Evolutionary conservation across 768 basidiomycete genomes (phyloP), one percentile per base, ranked within the genome.

Genomic region (Mycena alexandri): DNA sequence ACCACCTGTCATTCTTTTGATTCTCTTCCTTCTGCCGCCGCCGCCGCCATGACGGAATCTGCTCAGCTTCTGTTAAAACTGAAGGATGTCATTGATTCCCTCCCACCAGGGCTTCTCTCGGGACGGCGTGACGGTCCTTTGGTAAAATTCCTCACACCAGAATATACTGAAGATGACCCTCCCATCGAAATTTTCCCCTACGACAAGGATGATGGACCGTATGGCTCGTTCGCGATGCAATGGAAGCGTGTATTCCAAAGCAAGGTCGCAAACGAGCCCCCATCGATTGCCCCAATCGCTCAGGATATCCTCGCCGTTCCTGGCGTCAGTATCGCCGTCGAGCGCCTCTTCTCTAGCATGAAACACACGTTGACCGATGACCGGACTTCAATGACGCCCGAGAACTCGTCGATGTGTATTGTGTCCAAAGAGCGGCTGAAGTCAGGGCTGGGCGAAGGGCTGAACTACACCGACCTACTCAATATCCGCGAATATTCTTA

Each of bases 301-400:
- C n/a, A n/a, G n/a, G 72, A 73, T 34, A 44, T 73, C 22, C 68
- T 73, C 22, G 70, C 72, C 19, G 67, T 74, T 34, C 72, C 73
- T 59, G 70, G 5, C n/a, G 68, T 72, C 41, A 74, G 72, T 54
- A 61, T 72, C 1, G 63, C 67, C 9, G 65, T 72, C 8, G 68
- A 74, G 38, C 70, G 63, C 11, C 52, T 72, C 2, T 74, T 46
- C n/a, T 71, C 65, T 33, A 63, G 61, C 38, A 51, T 53, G 34
- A 55, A 66, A 19, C 66, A 70, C 56, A 72, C 69, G n/a, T 42
- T 72, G 3, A 60, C 61, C 2, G 63, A 72, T 41, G 24, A 46
- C 5, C 71, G 64, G 3, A 61, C 67, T 1, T 74, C 71, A 6
- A 68, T 74, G 69, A 61, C 63, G 12, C 66, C 71, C 1, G 48